Base-by-base conservation (phyloP, 2,329 filamentous ascomycete genomes). In the Erysiphe neolycopersici region DNA sequence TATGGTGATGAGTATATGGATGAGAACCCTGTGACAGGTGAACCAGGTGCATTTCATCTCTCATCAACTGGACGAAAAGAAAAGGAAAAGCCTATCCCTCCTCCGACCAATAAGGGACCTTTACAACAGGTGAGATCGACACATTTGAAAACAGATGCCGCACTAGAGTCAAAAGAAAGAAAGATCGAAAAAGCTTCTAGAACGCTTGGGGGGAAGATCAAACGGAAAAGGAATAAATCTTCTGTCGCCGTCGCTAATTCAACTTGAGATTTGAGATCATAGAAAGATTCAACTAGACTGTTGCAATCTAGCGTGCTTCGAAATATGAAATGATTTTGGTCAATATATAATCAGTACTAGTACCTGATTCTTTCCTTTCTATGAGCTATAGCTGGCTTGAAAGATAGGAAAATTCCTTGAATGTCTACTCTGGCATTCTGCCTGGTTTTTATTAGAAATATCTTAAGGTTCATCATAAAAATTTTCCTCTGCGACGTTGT, bases 1-100 rank as follows among this genome's bases (percentile, higher is more conserved):
- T 70, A 68, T 50, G 73, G 71, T 33, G 67, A 70, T 41, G 72
- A 77, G 49, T 77, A 73, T 53, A 69, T 77, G 58, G 71, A 78
- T 56, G 70, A 76, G 56, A 77, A 75, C 49, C 71, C 73, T 37
- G 76, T 78, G 51, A 76, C 71, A 0, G 73, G 74, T 41, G 65
- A 67, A 29, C 73, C 73, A 0, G 73, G 73, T 42, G 70, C 73
- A 44, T 78, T 77, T 56, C 71, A 76, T 50, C 63, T 76, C 11
- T 67, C 68, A 9, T 72, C 69, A 8, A 75, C 71, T 0, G 72
- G 73, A 1, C 64, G 71, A 26, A 54, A 52, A 37, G 53, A 55
- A 22, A 55, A 51, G 40, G 42, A 55, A 19, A 47, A 45, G 37
- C 42, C 45, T 4, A 46, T 52, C 14, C 37, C 42, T 18, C 29